A percentile compares a stretch with the other conserved stretches of the same genome.
These are phyloP conservation scores for Puccinia novopanici DNA, from an alignment of 1,284 basidiomycete species.

Conservation along the genomic window DNA sequence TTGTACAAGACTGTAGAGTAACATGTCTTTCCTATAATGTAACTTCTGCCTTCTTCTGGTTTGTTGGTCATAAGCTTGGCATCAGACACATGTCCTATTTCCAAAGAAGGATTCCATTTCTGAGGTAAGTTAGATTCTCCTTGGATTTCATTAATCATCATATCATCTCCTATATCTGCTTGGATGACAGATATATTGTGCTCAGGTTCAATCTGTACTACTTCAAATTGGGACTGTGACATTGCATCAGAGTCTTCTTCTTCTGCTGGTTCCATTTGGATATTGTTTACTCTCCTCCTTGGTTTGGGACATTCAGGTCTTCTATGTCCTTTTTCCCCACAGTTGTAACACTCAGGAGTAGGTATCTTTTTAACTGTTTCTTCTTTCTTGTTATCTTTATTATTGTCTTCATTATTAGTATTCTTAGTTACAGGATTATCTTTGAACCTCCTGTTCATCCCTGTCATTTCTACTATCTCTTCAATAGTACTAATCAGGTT, in stretches of 20 bases:
- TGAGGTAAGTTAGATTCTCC: neutral
- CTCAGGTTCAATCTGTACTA: neutral
- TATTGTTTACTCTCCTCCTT: neutral
- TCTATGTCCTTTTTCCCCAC: neutral
- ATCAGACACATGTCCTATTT: no score
- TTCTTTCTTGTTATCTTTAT: neutral
- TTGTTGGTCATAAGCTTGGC: neutral
- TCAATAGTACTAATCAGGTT: neutral
- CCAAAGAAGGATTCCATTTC: neutral
- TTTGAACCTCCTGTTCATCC: neutral
- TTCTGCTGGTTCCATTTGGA: neutral
- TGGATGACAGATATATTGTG: neutral
- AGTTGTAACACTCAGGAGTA: neutral
- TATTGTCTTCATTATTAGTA: neutral
- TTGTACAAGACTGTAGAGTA: neutral
- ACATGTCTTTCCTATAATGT: neutral
- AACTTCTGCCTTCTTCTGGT: neutral
- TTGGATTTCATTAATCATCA: neutral
- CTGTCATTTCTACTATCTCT: neutral
- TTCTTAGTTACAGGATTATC: neutral
- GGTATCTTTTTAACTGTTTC: neutral
- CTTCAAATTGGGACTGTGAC: conserved; percentile 10
- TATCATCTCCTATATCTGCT: conserved; percentile 3
- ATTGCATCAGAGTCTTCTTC: neutral
- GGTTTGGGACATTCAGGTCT: neutral